These are phyloP conservation scores for Plasmodium adleri DNA, from an alignment of 169 alveolate genomes.

Conservation along the genomic window DNA sequence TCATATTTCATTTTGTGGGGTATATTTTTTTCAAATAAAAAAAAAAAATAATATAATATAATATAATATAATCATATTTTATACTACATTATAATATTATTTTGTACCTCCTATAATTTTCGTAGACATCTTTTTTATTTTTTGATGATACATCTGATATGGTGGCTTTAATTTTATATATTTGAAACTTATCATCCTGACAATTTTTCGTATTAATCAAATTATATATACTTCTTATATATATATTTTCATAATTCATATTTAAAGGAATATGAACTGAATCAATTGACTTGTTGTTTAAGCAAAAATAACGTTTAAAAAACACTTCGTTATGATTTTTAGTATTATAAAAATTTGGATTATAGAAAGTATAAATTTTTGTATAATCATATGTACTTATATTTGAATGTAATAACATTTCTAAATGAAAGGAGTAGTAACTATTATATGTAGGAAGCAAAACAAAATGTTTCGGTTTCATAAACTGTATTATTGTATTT, in stretches of 20 bases:
- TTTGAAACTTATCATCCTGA: conserved; percentile 2
- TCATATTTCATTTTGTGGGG: not conserved
- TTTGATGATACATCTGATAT: not conserved
- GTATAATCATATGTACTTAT: not conserved
- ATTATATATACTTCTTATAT: conserved; percentile 45
- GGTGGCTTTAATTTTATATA: conserved; percentile 28
- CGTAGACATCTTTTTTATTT: not conserved
- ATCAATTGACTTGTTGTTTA: conserved; percentile 4
- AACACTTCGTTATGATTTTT: conserved; percentile 7
- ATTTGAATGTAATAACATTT: conserved; percentile 34
- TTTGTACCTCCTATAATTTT: conserved; percentile 3
- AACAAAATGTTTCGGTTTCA: conserved; percentile 68
- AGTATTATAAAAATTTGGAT: conserved; percentile 24
- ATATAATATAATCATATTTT: not conserved
- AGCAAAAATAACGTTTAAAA: conserved; percentile 20
- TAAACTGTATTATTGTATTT: conserved; percentile 25
- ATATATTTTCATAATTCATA: conserved; percentile 48
- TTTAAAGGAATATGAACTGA: conserved; percentile 44
- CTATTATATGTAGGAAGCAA: conserved; percentile 57
- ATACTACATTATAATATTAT: too few relatives aligned
- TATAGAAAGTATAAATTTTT: conserved; percentile 36
- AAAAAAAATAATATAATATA: not conserved
- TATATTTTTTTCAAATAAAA: not conserved
- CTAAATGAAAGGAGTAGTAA: conserved; percentile 47
- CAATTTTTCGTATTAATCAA: conserved; percentile 11